Base-by-base conservation (phyloP, 257 asterid species). In the Solanum appendiculatum region DNA sequence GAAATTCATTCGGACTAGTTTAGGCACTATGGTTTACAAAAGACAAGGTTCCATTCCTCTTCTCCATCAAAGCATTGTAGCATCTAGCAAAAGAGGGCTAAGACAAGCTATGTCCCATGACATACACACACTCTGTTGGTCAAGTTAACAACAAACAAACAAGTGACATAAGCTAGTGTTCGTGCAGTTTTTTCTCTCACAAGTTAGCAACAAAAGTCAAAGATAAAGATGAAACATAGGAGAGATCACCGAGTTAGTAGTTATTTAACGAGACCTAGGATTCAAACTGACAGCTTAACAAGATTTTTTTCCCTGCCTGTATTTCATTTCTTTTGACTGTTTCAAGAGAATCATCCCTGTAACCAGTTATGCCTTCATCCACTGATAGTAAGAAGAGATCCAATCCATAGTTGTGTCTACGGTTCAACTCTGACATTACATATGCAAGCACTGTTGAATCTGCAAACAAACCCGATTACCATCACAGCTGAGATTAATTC, bases 371-470 rank as follows among this genome's bases (percentile, higher is more conserved):
- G 83, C 99, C 99, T 89, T 97, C 99, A 88, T 97, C 99, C 85
- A 97, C 94, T 7, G 99, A 97, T 18, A 97, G 93, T 91, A 97
- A 94, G 92, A 97, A 97, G 88, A 97, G 98, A 90, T 97, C 98
- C 88, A 97, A 91, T 66, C 98, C 98, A 40, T 97, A 97, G 84
- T 93, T 93, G 87, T 95, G 98, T 90, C 98, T 91, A 15, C 91
- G 95, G 84, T 97, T 97, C 89, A 95, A 89, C 86, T 95, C 98
- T 54, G 98, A 92, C 95, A 97, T 16, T 31, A 97, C 99, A 90
- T 94, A 97, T 18, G 99, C 99, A 91, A 97, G 98, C 78, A 97
- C 99, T 5, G 99, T 97, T 20, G 99, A 97, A 92, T 97, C 99
- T 97, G 94, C 95, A 89, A 48, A 46, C 16, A 80, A 36, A 46